Evolutionary conservation across 352 stramenopile genomes (phyloP).

Genomic region (Pythium biforme): DNA sequence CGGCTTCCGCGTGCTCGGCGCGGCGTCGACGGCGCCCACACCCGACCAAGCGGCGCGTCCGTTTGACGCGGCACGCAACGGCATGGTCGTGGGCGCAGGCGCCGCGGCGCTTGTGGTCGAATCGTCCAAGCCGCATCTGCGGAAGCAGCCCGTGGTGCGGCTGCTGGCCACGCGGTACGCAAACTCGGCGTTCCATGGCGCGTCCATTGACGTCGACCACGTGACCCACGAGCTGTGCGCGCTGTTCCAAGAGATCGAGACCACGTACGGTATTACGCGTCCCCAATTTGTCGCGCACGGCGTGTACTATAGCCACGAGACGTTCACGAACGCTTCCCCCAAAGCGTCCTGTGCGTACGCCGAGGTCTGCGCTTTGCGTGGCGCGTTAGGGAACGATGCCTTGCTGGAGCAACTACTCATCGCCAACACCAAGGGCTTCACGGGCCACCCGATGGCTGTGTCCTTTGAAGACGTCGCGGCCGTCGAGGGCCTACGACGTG

Average conservation of each 20-base stretch:
- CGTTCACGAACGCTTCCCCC: slow-evolving; percentile 93
- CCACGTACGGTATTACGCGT: slow-evolving; percentile 90
- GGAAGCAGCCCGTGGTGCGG: slow-evolving; percentile 39
- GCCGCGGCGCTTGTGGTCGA: slow-evolving; percentile 84
- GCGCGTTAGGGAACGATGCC: slow-evolving; percentile 59
- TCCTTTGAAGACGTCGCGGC: slow-evolving; percentile 96
- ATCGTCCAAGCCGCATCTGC: slow-evolving; percentile 35
- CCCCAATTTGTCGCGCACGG: slow-evolving; percentile 89
- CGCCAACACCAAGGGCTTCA: slow-evolving; percentile 94
- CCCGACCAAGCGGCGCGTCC: slow-evolving; percentile 84
- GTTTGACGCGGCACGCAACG: slow-evolving; percentile 92
- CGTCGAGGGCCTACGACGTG: slow-evolving; percentile 88
- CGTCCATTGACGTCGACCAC: slow-evolving; percentile 92
- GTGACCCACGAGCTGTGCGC: slow-evolving; percentile 91
- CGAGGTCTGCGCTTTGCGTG: slow-evolving; percentile 76
- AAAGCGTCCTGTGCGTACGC: slow-evolving; percentile 93
- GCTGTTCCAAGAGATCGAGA: slow-evolving; percentile 89
- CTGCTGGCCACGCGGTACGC: slow-evolving; percentile 93
- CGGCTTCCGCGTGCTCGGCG: slow-evolving; percentile 94
- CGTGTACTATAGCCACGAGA: slow-evolving; percentile 98
- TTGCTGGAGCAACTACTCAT: slow-evolving; percentile 78
- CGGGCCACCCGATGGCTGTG: slow-evolving; percentile 95
- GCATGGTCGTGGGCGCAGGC: slow-evolving; percentile 94
- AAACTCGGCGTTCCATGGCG: slow-evolving; percentile 96
- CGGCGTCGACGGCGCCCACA: slow-evolving; percentile 82